A percentile compares a stretch with the other conserved stretches of the same genome.
Evolutionary conservation across 2,329 filamentous ascomycete species (phyloP).

Genomic region (Alternaria gansuensis): DNA sequence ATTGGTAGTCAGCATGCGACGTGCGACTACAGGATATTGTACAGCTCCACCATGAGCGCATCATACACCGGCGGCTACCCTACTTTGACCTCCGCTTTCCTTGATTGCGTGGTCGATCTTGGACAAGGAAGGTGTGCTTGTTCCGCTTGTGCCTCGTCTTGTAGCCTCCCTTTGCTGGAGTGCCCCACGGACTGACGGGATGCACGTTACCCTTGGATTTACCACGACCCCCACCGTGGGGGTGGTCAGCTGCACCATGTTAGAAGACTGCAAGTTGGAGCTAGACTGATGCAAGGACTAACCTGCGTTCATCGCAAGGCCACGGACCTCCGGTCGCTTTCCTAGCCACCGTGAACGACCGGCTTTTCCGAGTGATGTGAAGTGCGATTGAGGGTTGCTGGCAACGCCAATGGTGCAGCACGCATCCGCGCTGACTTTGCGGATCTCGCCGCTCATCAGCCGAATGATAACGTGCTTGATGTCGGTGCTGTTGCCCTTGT

Average conservation of each 20-base stretch:
- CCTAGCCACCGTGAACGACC: constrained; percentile 93
- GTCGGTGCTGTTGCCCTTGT: constrained; percentile 67
- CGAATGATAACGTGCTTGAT: constrained; percentile 83
- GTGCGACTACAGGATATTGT: constrained; percentile 24
- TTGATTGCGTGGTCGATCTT: constrained; percentile 84
- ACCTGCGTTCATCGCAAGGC: constrained; percentile 98
- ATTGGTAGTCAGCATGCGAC: constrained; percentile 18
- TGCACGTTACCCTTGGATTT: constrained; percentile 99
- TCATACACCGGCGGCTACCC: constrained; percentile 28
- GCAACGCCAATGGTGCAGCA: constrained; percentile 94
- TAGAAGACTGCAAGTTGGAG: constrained; percentile 15
- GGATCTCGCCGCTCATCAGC: constrained; percentile 90
- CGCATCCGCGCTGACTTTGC: constrained; percentile 88
- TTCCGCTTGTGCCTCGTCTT: constrained; percentile 92
- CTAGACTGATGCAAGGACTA: constrained; percentile 15
- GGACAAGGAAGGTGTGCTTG: constrained; percentile 89
- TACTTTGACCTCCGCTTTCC: constrained; percentile 73
- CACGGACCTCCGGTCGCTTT: constrained; percentile 92
- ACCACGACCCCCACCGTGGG: constrained; percentile 97
- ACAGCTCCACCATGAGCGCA: constrained; percentile 27
- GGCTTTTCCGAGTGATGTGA: constrained; percentile 91
- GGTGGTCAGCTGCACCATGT: constrained; percentile 76
- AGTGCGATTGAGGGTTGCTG: constrained; percentile 92
- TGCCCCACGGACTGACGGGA: constrained; percentile 96
- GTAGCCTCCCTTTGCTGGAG: constrained; percentile 85